phyloP scores from a whole-genome alignment of 108 stramenopile genomes.

The Mediolabrus comicus region DNA sequence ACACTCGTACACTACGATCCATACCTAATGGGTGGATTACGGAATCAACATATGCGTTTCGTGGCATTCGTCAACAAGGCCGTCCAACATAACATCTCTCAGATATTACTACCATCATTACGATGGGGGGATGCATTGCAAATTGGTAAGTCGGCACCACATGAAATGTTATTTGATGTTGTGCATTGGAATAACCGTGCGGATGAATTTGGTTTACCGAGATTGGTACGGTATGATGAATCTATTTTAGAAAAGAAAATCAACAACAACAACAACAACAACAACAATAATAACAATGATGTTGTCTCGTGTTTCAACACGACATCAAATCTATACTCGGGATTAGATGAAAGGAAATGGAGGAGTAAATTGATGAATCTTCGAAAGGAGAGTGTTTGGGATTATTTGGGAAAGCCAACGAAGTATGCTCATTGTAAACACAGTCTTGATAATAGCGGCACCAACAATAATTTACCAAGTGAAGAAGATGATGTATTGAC shows the following conservation, averaged over 20 bases:
- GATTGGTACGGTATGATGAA: conserved; percentile 15
- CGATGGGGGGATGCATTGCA: conserved; percentile 49
- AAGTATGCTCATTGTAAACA: background rate
- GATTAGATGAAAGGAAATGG: background rate
- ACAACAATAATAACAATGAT: too few relatives aligned
- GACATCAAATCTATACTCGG: background rate
- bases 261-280: too few relatives aligned
- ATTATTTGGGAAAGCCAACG: background rate
- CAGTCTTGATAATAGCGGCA: background rate
- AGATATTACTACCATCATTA: conserved; percentile 59
- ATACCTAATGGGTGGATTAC: conserved; percentile 61
- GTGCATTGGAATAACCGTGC: conserved; percentile 60
- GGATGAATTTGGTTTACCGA: conserved; percentile 12
- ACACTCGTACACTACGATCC: conserved; percentile 25
- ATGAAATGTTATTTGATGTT: conserved; percentile 74
- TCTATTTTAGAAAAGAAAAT: conserved; percentile 12
- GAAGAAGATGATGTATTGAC: background rate
- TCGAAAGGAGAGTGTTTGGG: background rate
- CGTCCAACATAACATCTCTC: conserved; percentile 21
- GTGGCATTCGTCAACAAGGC: conserved; percentile 55
- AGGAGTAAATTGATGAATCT: background rate
- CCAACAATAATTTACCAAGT: background rate
- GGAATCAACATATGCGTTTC: conserved; percentile 79
- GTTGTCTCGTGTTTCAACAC: background rate
- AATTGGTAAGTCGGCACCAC: conserved; percentile 32